A percentile compares a stretch with the other conserved stretches of the same genome.
phyloP scores from a whole-genome alignment of 176 grass and related monocot species.

The Musa acuminata region DNA sequence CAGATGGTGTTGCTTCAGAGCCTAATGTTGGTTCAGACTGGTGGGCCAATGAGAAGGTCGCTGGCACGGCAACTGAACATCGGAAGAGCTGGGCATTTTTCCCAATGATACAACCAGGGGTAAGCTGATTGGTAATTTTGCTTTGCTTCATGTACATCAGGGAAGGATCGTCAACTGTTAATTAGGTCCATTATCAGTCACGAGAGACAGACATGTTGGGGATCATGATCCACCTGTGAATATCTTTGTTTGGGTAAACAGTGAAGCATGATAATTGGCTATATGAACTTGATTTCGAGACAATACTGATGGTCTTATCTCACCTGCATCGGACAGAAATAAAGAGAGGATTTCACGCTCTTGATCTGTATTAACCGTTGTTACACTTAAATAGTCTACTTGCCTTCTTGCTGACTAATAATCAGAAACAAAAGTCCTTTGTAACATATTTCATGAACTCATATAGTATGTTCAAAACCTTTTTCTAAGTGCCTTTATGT shows the following conservation, averaged over 20 bases:
- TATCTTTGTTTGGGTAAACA: background rate
- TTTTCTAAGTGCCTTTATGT: too few relatives aligned
- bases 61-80: conserved; percentile 34
- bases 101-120: conserved; percentile 54
- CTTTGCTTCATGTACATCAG: conserved; percentile 9
- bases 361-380: background rate
- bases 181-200: background rate
- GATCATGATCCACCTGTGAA: conserved; percentile 1
- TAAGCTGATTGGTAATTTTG: conserved; percentile 32
- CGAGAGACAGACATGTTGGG: background rate
- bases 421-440: background rate
- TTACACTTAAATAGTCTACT: background rate
- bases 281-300: background rate
- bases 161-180: too few relatives aligned
- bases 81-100: conserved; percentile 73
- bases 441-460: background rate
- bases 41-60: conserved; percentile 72
- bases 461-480: too few relatives aligned
- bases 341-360: background rate
- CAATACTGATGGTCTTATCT: background rate
- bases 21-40: conserved; percentile 47
- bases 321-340: background rate
- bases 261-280: too few relatives aligned
- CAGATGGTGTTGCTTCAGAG: conserved; percentile 33
- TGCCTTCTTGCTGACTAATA: conserved; percentile 1